Evolutionary conservation across 768 basidiomycete species (phyloP), one percentile per base, ranked within the genome.

Genomic region (Boletus huronensis): DNA sequence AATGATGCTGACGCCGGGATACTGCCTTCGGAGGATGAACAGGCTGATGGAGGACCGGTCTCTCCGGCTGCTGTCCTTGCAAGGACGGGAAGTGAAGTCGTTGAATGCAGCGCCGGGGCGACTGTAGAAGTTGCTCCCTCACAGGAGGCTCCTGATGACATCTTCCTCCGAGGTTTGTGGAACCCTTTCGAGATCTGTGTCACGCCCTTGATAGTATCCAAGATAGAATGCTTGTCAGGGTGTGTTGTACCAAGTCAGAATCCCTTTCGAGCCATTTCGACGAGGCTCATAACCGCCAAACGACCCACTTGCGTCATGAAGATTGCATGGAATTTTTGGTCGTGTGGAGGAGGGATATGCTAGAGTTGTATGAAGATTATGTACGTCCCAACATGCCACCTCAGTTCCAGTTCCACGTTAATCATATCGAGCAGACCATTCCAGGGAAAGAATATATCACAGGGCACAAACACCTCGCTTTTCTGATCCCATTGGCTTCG

Each of bases 161-260:
- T 86, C 10, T 69, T 89, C n/a, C 77, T 93, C 73, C 76, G 88
- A 79, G 93, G 93, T 93, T 60, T 56, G 74, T 52, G 34, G 50
- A 42, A 34, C 43, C 19, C n/a, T 42, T 41, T 54, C 11, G 19
- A 13, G 19, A 10, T 40, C 28, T n/a, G 19, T 34, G 21, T 51
- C 39, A 17, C 10, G 10, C 23, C 13, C 8, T 45, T 72, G 62
- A 72, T 44, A 21, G 58, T 45, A 19, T 45, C 36, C 61, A 66
- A 96, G 95, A 96, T 71, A 81, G 95, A 57, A 95, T 97, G 93
- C 79, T 95, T 6, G 85, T 97, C 28, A 78, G 87, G 53, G 79
- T 89, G 2, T 83, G 80, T 41, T 84, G 87, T 68, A 84, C 83
- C 13, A 79, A 79, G 54, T 73, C 74, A 1, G 82, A 82, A 54